These are phyloP conservation scores for Xylariaceae sp. DNA, from an alignment of 2,329 filamentous ascomycete species.

Conservation along the genomic window DNA sequence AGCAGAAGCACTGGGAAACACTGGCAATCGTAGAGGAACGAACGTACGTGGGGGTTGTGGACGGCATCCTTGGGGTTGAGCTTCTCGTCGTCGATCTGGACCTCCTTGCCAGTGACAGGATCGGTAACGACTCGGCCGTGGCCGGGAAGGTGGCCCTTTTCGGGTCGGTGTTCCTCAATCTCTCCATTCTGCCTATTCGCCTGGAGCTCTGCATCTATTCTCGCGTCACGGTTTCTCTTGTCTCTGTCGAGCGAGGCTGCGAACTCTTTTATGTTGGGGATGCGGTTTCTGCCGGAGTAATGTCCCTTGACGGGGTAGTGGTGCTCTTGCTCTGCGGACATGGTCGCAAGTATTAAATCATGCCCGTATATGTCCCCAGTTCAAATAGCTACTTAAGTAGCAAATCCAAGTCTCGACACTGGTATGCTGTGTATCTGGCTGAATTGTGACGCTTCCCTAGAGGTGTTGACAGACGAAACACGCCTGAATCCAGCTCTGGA, in stretches of 20 bases:
- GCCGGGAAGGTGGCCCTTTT: slow-evolving; percentile 33
- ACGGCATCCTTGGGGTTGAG: slow-evolving; percentile 62
- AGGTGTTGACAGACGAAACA: too few relatives aligned
- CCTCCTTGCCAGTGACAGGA: slow-evolving; percentile 79
- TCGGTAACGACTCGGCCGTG: slow-evolving; percentile 73
- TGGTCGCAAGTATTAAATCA: slow-evolving; percentile 5
- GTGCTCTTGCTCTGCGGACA: slow-evolving; percentile 28
- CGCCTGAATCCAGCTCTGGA: too few relatives aligned
- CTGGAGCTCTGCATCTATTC: slow-evolving; percentile 56
- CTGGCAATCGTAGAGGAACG: not conserved
- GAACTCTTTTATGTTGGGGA: slow-evolving; percentile 84
- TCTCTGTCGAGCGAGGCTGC: slow-evolving; percentile 71
- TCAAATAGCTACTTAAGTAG: too few relatives aligned
- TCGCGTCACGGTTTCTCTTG: slow-evolving; percentile 68
- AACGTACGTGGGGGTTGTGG: slow-evolving; percentile 61
- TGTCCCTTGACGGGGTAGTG: slow-evolving; percentile 38
- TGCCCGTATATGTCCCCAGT: not conserved
- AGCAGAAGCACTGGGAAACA: not conserved
- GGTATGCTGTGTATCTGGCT: too few relatives aligned
- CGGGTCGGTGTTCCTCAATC: slow-evolving; percentile 39
- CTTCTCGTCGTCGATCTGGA: slow-evolving; percentile 79
- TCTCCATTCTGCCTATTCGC: slow-evolving; percentile 29
- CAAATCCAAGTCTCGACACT: too few relatives aligned
- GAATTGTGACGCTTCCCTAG: too few relatives aligned
- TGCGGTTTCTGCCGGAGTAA: slow-evolving; percentile 77